Evolutionary conservation across 2,329 filamentous ascomycete species (phyloP), one percentile per base, ranked within the genome.

Genomic region (Chaetomium globosum): DNA sequence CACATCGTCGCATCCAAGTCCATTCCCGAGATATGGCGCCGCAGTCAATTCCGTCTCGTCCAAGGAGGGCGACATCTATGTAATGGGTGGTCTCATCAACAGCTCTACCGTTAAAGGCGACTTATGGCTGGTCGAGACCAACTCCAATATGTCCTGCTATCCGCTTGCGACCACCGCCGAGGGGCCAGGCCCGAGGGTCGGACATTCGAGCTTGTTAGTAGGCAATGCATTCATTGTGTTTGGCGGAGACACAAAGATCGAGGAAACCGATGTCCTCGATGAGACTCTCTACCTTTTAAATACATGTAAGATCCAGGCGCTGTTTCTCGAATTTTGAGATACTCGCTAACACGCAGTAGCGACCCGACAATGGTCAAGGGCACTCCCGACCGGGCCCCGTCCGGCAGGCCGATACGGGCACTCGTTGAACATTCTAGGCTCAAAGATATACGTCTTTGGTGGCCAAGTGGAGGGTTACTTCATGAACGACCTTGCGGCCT

Each of bases 211-310:
- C 81, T 82, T 99, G 73, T 83, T 99, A 19, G 95, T 99, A 61
- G 96, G 96, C 65, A 99, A 99, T 78, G 95, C 95, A 0, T 99
- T 98, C 76, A 99, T 99, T 71, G 95, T 99, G 13, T 99, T 98
- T 75, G 96, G 95, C 58, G 95, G 95, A 75, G 96, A 99, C 77
- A 99, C 95, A 59, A 99, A 99, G 78, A 90, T 97, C 75, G 93
- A 97, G 63, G 95, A 98, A 74, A 87, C 87, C 36, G 95, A 99
- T 77, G 84, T 91, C 57, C 81, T 99, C 65, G 95, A 99, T 73
- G 94, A 99, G 79, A 98, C 95, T 0, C 81, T 99, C 13, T 99
- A 99, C 78, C 85, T 99, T 59, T 83, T 99, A 59, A 99, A 99
- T 79, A 99, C 95, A 58, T 97, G 95, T 98, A 83, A 80, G 94